Base-by-base conservation (phyloP, 371 early-diverging fungal genomes). In the Mucor mucedo region DNA sequence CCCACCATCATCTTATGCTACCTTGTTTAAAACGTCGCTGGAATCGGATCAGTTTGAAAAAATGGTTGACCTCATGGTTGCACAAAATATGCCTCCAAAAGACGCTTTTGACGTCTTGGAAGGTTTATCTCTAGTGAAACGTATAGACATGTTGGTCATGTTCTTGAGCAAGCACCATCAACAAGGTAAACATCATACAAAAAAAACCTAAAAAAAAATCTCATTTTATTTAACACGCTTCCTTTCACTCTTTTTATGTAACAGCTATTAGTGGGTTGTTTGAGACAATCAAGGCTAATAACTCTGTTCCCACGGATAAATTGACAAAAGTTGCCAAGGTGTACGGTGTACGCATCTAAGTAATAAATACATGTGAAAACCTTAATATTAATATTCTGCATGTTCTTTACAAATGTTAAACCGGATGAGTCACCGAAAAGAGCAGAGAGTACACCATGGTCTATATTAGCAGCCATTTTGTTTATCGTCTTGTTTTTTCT, bases 21-120 rank as follows among this genome's bases (percentile, higher is more conserved):
- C 54, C 0, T 65, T 92, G 13, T 91, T 94, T 69, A 87, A 88
- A 52, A 87, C 84, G 16, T 89, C 92, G 2, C 66, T 94, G n/a
- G 93, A 92, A 53, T 79, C 87, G 2, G 84, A 84, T 49, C 87
- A 91, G 58, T 71, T 94, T 63, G 75, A 85, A 39, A 75, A 79
- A 44, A 89, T 91, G 63, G 64, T 89, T 21, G 65, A 77, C 5
- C 69, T 91, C 21, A 59, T 89, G 44, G 76, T 76, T 40, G 48
- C 4, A 54, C 81, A 81, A 30, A 62, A 76, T 35, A 81, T 83
- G 33, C 57, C 74, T 6, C 65, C 76, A 14, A 52, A 75, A 39
- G 73, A 70, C 5, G 75, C 84, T 4, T 79, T 70, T 33, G 63
- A 71, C 27, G 77, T 77, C 9, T 59, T 91, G 16, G 42, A 72